Percentiles rank a stretch among this genome's conserved stretches.
phyloP scores from a whole-genome alignment of 257 asterid genomes.

The Leptodermis oblonga region DNA sequence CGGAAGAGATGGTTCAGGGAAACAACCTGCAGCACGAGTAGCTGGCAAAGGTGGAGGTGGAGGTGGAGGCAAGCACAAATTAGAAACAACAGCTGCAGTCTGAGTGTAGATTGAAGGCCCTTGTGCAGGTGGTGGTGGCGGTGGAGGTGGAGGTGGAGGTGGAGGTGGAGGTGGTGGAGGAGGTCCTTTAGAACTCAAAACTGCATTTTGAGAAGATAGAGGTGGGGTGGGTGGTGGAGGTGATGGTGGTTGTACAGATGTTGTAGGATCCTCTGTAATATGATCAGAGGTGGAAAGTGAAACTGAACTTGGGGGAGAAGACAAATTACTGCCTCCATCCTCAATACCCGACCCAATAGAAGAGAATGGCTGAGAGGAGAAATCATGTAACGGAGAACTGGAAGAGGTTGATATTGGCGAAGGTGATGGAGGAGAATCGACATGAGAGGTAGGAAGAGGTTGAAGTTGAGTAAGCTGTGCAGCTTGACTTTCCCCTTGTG shows the following conservation, averaged over 20 bases:
- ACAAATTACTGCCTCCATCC: constrained; percentile 3
- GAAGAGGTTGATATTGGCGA: constrained; percentile 7
- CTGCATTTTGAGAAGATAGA: constrained; percentile 11
- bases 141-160: constrained; percentile 22
- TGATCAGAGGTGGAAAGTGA: constrained; percentile 7
- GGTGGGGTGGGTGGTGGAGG: constrained; percentile 30
- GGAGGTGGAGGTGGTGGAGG: constrained; percentile 15
- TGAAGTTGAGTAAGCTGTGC: constrained; percentile 26
- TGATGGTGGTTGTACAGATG: constrained; percentile 17
- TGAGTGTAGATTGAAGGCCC: constrained; percentile 25
- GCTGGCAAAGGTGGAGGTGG: constrained; percentile 30
- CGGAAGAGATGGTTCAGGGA: constrained; percentile 21
- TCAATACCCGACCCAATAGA: neutral
- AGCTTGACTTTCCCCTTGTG: constrained; percentile 33
- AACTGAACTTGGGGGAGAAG: constrained; percentile 1
- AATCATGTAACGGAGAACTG: constrained; percentile 20
- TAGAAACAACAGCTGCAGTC: constrained; percentile 8
- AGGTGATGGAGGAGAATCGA: constrained; percentile 19
- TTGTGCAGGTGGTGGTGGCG: constrained; percentile 22
- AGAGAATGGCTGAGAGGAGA: constrained; percentile 17
- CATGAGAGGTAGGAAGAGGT: constrained; percentile 9
- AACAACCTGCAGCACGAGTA: constrained; percentile 15
- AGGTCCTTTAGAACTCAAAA: constrained; percentile 19
- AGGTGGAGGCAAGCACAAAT: constrained; percentile 16
- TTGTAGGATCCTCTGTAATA: constrained; percentile 13